Evolutionary conservation across 148 eudicot species (phyloP), one percentile per base, ranked within the genome.

Genomic region (Fagopyrum esculentum): DNA sequence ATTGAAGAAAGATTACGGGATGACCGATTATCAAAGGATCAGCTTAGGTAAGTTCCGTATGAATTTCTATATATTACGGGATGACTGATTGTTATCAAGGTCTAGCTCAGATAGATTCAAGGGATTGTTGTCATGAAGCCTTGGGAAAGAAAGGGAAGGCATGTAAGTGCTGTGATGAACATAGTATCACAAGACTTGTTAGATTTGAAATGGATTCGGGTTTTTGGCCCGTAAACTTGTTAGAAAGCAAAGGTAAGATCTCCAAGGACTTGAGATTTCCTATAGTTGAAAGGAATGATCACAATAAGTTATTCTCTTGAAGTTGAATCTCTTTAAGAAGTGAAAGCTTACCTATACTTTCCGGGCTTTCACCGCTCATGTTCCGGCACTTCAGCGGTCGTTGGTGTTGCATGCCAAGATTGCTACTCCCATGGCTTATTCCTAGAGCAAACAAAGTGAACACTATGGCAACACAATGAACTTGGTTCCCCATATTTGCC

Each of bases 321-420:
- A 88, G 81, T 30, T 81, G 76, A 30, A 88, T 9, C 75, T 84
- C 87, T 75, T 84, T 86, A 0, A 88, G 86, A 48, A 80, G 76
- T 43, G 75, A 75, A 78, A 88, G 29, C 76, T 84, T 83, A 69
- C 89, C 85, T 1, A 88, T 81, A 77, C 84, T 84, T 60, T 81
- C 82, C 6, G 92, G 92, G 3, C 86, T 9, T 9, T 73, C 71
- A 76, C 92, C 86, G 69, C 73, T 81, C 74, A 84, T 49, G 17
- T 78, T 81, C 82, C 6, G 92, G 89, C 4, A 88, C 12, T 9
- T 73, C 71, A 76, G 89, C 86, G 69, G 71, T 81, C 74, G 84
- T 49, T 77, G 43, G 77, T 68, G 68, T 81, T 80, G 80, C 90
- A 89, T 73, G 73, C 48, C 64, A 16, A 44, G 76, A 9, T 49